Evolutionary conservation across 306 rosid genomes (phyloP).

Genomic region (Cicer judaicum): DNA sequence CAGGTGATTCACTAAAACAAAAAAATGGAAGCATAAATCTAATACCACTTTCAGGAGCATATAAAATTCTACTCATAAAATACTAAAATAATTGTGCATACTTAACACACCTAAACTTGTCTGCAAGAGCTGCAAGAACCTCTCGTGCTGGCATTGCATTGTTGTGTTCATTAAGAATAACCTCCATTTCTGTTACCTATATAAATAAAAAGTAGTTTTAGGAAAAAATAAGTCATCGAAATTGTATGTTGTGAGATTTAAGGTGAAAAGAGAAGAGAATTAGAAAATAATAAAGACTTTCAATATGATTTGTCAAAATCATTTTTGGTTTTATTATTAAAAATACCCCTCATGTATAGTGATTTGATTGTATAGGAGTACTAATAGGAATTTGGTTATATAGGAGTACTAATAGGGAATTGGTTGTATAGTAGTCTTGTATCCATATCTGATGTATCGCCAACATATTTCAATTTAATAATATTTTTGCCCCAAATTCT

Average conservation of each 20-base stretch:
- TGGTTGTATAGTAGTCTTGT: too few relatives aligned
- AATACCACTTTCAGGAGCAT: conserved; percentile 36
- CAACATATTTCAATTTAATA: too few relatives aligned
- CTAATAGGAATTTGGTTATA: too few relatives aligned
- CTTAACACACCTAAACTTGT: conserved; percentile 80
- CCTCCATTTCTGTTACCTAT: conserved; percentile 92
- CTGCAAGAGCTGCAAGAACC: conserved; percentile 75
- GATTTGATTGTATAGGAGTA: too few relatives aligned
- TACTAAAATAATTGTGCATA: conserved; percentile 25
- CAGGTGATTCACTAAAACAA: conserved; percentile 69
- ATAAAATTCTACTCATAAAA: conserved; percentile 32
- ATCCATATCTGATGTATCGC: too few relatives aligned
- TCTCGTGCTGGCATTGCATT: conserved; percentile 89
- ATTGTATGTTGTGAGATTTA: neutral
- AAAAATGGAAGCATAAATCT: conserved; percentile 21
- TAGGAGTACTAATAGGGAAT: too few relatives aligned
- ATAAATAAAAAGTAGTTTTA: conserved; percentile 39
- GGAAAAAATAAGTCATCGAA: neutral
- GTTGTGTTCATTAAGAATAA: conserved; percentile 78
- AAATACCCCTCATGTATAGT: too few relatives aligned
- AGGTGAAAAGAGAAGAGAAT: neutral
- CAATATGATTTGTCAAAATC: neutral
- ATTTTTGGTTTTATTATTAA: too few relatives aligned
- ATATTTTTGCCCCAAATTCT: neutral
- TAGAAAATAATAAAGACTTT: neutral